phyloP scores from a whole-genome alignment of 2,329 filamentous ascomycete genomes.

The Fusarium sp. region DNA sequence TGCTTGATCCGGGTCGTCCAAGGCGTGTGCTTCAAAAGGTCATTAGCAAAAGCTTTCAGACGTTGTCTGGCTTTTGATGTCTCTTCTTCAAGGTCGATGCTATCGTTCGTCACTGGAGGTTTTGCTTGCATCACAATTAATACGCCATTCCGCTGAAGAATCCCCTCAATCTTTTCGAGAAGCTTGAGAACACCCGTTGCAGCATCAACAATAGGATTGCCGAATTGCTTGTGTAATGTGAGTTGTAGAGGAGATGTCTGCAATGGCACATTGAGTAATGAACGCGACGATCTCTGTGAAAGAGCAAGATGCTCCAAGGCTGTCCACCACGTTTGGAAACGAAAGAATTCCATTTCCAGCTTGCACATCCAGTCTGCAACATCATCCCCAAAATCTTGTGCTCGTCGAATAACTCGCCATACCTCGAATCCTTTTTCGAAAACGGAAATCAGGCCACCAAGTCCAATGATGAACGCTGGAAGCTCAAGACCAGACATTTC shows the following conservation, averaged over 20 bases:
- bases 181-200: neutral
- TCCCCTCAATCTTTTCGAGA: neutral
- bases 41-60: neutral
- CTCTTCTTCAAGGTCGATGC: rapidly evolving
- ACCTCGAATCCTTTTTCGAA: neutral
- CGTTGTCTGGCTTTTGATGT: neutral
- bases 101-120: rapidly evolving
- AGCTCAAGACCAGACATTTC: conserved; percentile 1
- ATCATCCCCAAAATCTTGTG: neutral
- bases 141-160: neutral
- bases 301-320: neutral
- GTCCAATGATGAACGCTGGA: neutral
- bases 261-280: neutral
- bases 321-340: neutral
- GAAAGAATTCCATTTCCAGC: conserved; percentile 13
- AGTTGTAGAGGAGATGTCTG: neutral
- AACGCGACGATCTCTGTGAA: neutral
- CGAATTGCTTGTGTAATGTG: conserved; percentile 1
- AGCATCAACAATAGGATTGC: neutral
- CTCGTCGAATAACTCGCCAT: neutral
- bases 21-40: neutral
- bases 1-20: conserved; percentile 9
- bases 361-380: conserved; percentile 12
- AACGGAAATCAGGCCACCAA: neutral
- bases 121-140: neutral